Percentiles rank a stretch among this genome's conserved stretches.
These are phyloP conservation scores for Boletus albobrunnescens DNA, from an alignment of 1,284 basidiomycete genomes.

Conservation along the genomic window DNA sequence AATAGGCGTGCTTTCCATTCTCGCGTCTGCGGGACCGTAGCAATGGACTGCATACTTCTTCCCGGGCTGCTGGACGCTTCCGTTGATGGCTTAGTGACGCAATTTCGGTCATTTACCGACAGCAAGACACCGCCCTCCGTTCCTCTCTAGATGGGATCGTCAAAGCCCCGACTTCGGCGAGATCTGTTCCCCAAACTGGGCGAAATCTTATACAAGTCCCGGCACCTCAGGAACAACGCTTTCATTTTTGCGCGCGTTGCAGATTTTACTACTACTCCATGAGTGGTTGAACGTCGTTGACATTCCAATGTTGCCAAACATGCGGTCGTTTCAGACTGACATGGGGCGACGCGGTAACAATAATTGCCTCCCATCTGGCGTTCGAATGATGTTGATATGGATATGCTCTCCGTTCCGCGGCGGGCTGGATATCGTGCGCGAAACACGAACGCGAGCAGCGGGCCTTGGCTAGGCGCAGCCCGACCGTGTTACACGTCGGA, in stretches of 20 bases:
- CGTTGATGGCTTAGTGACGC: slow-evolving; percentile 22
- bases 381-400: neutral
- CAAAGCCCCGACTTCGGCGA: slow-evolving; percentile 12
- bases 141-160: slow-evolving; percentile 18
- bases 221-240: slow-evolving; percentile 4
- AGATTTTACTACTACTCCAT: neutral
- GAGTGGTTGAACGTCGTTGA: neutral
- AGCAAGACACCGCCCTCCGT: slow-evolving; percentile 10
- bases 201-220: neutral
- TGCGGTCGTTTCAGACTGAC: slow-evolving; percentile 19
- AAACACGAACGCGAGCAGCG: slow-evolving; percentile 22
- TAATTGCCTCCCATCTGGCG: slow-evolving; percentile 7
- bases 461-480: slow-evolving; percentile 2
- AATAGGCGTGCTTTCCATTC: slow-evolving; percentile 33
- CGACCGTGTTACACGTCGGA: slow-evolving; percentile 8
- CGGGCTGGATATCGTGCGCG: slow-evolving; percentile 22
- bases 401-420: slow-evolving; percentile 11
- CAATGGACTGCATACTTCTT: slow-evolving; percentile 18
- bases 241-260: neutral
- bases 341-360: slow-evolving; percentile 4
- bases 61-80: slow-evolving; percentile 9
- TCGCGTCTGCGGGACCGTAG: slow-evolving; percentile 24
- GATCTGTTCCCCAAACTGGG: slow-evolving; percentile 13
- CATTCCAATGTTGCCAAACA: slow-evolving; percentile 4
- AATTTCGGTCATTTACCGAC: slow-evolving; percentile 23